phyloP scores from a whole-genome alignment of 352 stramenopile genomes.

The Saprolegnia diclina region DNA sequence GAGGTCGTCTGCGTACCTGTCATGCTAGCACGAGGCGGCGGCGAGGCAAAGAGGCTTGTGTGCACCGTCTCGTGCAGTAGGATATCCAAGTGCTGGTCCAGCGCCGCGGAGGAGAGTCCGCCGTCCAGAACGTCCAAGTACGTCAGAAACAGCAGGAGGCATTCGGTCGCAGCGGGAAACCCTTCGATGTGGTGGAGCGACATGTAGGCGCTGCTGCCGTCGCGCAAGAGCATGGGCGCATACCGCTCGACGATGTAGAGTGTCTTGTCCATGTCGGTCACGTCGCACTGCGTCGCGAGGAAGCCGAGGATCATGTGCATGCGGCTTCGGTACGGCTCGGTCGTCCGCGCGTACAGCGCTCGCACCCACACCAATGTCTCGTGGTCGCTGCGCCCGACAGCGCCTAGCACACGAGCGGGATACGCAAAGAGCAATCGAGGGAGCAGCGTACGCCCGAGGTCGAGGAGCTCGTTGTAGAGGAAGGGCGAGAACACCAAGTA shows the following conservation, averaged over 20 bases:
- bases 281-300: background rate
- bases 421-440: background rate
- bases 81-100: background rate
- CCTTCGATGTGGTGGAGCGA: background rate
- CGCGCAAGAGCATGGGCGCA: slow-evolving; percentile 8
- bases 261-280: background rate
- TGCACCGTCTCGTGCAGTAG: background rate
- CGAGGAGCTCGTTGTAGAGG: background rate
- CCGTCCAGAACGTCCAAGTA: background rate
- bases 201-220: background rate
- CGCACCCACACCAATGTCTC: background rate
- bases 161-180: background rate
- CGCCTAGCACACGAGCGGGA: background rate
- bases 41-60: background rate
- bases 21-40: too few relatives aligned
- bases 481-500: background rate
- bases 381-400: background rate
- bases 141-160: background rate
- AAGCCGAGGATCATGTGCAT: background rate
- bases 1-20: too few relatives aligned
- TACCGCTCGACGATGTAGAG: background rate
- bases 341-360: background rate
- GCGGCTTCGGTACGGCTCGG: background rate
- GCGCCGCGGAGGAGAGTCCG: background rate
- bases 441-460: background rate